Evolutionary conservation across 1,139 yeast species (phyloP), one percentile per base, ranked within the genome.

Genomic region (Zygosaccharomyces sapae): DNA sequence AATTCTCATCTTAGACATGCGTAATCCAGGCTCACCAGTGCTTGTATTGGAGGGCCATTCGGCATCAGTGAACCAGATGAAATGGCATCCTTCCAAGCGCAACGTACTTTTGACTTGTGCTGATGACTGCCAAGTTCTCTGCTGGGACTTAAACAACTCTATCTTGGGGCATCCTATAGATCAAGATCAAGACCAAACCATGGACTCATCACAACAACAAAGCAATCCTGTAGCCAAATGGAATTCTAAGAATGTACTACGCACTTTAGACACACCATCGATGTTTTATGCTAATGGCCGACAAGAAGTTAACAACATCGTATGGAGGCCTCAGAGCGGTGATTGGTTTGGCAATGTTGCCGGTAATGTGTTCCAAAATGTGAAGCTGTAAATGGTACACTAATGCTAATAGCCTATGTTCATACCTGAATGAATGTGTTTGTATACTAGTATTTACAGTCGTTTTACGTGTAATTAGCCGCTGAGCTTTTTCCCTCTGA

Each of bases 61-160:
- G 35, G 74, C 76, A 2, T 72, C 86, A 0, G 78, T 92, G 29
- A 90, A 90, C 63, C 75, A 81, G 54, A 77, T 90, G 16, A 70
- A 74, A 47, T 92, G 97, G 97, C 92, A 90, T 55, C 97, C 97
- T 0, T 69, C 77, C 1, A 75, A 81, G 30, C 68, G 72, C 35
- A 81, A 85, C 54, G 68, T 76, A 39, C 68, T 92, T 30, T 73
- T 88, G 13, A 78, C 90, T 0, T 95, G 94, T 16, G 83, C 86
- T 19, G 97, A 92, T 63, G 97, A 90, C 67, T 86, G 96, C 65
- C 96, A 89, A 66, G 86, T 87, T 0, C 70, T 90, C 33, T 72
- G 86, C 12, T 89, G 97, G 94, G 96, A 92, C 65, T 72, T 88
- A 50, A 71, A 68, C 45, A 16, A 41, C 27, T 36, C 40, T 6